A percentile compares a stretch with the other conserved stretches of the same genome.
phyloP scores from a whole-genome alignment of 2,329 filamentous ascomycete species.

The Davidsoniella australis region DNA sequence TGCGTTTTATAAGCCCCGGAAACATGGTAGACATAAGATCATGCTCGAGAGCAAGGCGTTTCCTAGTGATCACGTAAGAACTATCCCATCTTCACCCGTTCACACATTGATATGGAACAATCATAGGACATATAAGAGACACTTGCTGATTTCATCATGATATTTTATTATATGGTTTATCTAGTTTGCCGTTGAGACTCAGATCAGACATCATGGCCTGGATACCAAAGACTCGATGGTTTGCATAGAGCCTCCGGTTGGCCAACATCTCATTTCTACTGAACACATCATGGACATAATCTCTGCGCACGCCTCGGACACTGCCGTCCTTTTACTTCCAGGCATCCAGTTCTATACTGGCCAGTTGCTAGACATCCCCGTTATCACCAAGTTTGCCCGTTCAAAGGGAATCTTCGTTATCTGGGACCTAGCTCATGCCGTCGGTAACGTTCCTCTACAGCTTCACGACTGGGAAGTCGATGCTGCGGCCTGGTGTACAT shows the following conservation, averaged over 20 bases:
- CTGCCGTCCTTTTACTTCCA: conserved; percentile 64
- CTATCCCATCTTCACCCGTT: not conserved
- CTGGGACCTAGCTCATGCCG: conserved; percentile 80
- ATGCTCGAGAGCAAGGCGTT: conserved; percentile 73
- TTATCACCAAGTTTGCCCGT: conserved; percentile 63
- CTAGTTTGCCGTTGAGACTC: conserved; percentile 62
- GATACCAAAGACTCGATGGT: conserved; percentile 50
- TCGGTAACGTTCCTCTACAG: conserved; percentile 61
- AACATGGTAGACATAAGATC: conserved; percentile 45
- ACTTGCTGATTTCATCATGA: not conserved
- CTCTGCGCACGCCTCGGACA: conserved; percentile 52
- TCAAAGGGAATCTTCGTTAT: conserved; percentile 55
- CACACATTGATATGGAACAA: too few species aligned
- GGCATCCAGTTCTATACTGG: conserved; percentile 88
- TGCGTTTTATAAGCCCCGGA: conserved; percentile 58
- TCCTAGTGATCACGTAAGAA: conserved; percentile 57
- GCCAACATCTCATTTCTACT: conserved; percentile 46
- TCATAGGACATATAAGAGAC: not conserved
- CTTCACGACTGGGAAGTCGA: conserved; percentile 85
- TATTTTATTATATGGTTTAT: not conserved
- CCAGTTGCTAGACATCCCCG: conserved; percentile 67
- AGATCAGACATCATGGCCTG: conserved; percentile 51
- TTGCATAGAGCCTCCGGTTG: conserved; percentile 41
- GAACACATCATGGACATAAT: conserved; percentile 56
- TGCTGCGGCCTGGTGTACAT: conserved; percentile 84